Evolutionary conservation across 352 stramenopile genomes (phyloP), one percentile per base, ranked within the genome.

Genomic region (Phytophthora hybrid): DNA sequence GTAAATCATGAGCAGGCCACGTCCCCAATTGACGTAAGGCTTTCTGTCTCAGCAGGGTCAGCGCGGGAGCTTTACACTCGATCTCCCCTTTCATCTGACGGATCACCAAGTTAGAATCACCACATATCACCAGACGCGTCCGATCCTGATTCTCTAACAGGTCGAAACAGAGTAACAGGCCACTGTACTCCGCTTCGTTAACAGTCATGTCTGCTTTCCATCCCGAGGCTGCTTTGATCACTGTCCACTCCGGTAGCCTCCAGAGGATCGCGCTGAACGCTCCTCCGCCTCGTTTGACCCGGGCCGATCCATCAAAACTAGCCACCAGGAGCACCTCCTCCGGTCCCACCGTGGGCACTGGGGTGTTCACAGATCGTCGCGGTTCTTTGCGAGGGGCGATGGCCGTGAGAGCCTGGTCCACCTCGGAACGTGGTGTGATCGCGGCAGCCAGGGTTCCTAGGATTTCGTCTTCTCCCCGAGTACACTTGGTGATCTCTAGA

Each of bases 151-250:
- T n/a, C n/a, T 56, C 23, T n/a, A 66, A 8, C 19, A 54, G 8
- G 11, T 26, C 4, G 10, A 26, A 54, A 2, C 34, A 51, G 11
- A 63, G 39, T 0, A 72, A n/a, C 3, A 72, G 18, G 1, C 66
- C 66, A 0, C 39, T 19, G n/a, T 80, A 77, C 26, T 80, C 65
- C 0, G 51, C 57, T 18, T 80, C 74, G n/a, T 80, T 80, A 0
- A 80, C 68, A 0, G 73, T 71, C 11, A 63, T 4, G 14, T 60
- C 62, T 3, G 44, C 9, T 0, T 4, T n/a, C 26, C 61, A 74
- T 0, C 19, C 37, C 0, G 63, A 71, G 4, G 29, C 21, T 1
- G 65, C 55, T 1, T 46, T 32, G 1, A 63, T 3, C 0, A 74
- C 47, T 3, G 14, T 46, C 69, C 65, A 80, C 4, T 13, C 60